Conservation (phyloP, 805 yeast genomes). For the Cyberlindnera amylophila region DNA sequence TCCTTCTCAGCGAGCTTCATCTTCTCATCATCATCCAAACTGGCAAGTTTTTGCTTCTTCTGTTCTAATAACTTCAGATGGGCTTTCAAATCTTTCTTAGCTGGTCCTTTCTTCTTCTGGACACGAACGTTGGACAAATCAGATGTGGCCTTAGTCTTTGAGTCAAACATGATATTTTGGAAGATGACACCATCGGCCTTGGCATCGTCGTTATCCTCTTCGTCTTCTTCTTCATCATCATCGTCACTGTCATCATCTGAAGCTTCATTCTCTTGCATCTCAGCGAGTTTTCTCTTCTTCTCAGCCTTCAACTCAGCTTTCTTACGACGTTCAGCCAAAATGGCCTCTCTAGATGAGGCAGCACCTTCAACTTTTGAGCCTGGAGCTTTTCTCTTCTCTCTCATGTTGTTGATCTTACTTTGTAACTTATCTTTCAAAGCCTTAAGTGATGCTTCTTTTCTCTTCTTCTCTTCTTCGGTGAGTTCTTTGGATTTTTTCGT, state of each 20-base stretch:
- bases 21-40: slow-evolving; percentile 60
- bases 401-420: slow-evolving; percentile 61
- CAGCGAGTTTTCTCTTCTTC: slow-evolving; percentile 37
- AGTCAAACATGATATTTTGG: slow-evolving; percentile 78
- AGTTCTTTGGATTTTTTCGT: slow-evolving; percentile 23
- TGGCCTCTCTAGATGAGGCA: slow-evolving; percentile 78
- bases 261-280: no score
- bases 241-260: slow-evolving; percentile 41
- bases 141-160: slow-evolving; percentile 75
- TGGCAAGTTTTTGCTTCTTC: slow-evolving; percentile 60
- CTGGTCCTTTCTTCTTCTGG: slow-evolving; percentile 74
- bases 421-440: slow-evolving; percentile 78
- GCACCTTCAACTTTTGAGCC: slow-evolving; percentile 81
- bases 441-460: slow-evolving; percentile 50
- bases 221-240: slow-evolving; percentile 35
- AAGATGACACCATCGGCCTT: slow-evolving; percentile 50
- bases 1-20: slow-evolving; percentile 60
- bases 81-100: slow-evolving; percentile 77
- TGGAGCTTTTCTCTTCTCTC: slow-evolving; percentile 86
- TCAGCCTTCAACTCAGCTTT: slow-evolving; percentile 33
- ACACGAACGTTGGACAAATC: slow-evolving; percentile 60
- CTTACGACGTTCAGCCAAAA: slow-evolving; percentile 60
- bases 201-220: slow-evolving; percentile 32
- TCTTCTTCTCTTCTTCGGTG: slow-evolving; percentile 47
- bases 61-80: slow-evolving; percentile 75